Base-by-base conservation (phyloP, 305 asterid species). In the Coffea humblotiana region DNA sequence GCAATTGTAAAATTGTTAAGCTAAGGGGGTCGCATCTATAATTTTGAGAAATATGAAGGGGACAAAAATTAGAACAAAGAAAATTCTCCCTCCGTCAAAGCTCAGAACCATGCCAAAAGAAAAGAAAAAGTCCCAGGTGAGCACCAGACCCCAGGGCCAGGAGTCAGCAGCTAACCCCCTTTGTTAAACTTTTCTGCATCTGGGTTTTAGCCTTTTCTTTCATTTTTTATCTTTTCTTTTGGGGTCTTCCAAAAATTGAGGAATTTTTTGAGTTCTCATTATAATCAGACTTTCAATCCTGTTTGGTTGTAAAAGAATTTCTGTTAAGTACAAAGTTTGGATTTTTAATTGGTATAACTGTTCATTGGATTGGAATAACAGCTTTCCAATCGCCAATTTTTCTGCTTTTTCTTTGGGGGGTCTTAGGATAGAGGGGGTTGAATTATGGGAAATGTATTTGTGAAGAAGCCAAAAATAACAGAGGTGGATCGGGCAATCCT, bases 401-500 rank as follows among this genome's bases (percentile, higher is more conserved):
- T 4, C 18, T 60, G 1, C 3, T n/a, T n/a, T 2, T 11, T 76
- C 16, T 43, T 13, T 10, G 68, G 52, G n/a, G 37, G 18, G 32
- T 29, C 19, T 56, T 69, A 12, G 15, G 11, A 58, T 52, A 48
- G 25, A 43, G 21, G 21, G n/a, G 64, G 66, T 72, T 72, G 78
- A 48, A 49, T 1, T 56, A 95, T 95, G 99, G 97, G 97, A 75
- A 95, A 95, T 89, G 56, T 92, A 70, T 94, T 94, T 76, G 99
- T 89, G 89, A 96, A 92, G 90, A 94, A 90, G 85, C 97, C 97
- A 5, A 96, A 91, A 89, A 91, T 96, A 85, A 96, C 97, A 29
- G 97, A 92, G 81, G 97, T 94, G 54, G 99, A 94, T 80, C 89
- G 51, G 86, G 99, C 99, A 65, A 94, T 96, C 80, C 97, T 94